These are phyloP conservation scores for Solanum paucissectum DNA, from an alignment of 257 asterid species.

Conservation along the genomic window DNA sequence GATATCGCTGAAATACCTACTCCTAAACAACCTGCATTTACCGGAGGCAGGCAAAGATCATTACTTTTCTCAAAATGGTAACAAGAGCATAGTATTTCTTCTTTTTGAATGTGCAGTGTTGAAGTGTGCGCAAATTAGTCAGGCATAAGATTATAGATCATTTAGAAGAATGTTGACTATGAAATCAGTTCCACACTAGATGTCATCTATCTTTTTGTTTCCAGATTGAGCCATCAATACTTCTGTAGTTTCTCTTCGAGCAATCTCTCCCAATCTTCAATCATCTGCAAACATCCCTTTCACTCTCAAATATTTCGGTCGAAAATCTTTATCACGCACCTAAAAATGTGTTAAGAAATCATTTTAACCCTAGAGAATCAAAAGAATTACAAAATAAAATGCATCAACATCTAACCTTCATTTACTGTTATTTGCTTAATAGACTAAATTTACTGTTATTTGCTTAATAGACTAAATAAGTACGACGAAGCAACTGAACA, in stretches of 20 bases:
- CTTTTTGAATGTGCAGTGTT: neutral
- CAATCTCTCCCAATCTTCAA: constrained; percentile 80
- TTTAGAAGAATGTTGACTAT: constrained; percentile 20
- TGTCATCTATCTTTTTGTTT: constrained; percentile 68
- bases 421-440: neutral
- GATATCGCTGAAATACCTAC: too few species aligned
- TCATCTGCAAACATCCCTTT: constrained; percentile 64
- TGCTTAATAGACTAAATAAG: neutral
- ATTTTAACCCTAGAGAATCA: neutral
- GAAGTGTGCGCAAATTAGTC: neutral
- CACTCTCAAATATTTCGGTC: constrained; percentile 52
- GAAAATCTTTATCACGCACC: constrained; percentile 88
- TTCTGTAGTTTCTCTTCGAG: constrained; percentile 75
- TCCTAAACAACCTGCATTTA: too few species aligned
- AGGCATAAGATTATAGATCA: neutral
- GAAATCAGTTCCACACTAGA: constrained; percentile 80
- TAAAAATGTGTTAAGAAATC: constrained; percentile 7
- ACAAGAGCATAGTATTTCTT: too few species aligned
- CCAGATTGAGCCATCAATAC: constrained; percentile 77
- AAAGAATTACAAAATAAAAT: neutral
- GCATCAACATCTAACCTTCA: neutral
- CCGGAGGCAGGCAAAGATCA: too few species aligned
- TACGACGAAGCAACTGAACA: neutral
- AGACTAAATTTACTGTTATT: neutral
- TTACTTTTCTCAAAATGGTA: too few species aligned